Evolutionary conservation across 768 basidiomycete genomes (phyloP).

Genomic region (Exidia glandulosa): DNA sequence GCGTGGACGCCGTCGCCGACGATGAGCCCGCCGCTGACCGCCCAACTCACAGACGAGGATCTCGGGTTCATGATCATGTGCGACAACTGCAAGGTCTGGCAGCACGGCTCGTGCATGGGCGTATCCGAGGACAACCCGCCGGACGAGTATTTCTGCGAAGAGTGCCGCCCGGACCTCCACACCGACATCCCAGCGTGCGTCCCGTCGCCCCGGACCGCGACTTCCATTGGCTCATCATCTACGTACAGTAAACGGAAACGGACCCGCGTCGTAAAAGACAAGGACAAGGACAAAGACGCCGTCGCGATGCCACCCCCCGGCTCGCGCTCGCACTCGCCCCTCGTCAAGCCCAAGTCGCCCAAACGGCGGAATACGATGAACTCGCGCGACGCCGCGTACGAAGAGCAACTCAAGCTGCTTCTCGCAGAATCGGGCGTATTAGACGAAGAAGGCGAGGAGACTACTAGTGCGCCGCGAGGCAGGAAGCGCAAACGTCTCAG

Average conservation of each 20-base stretch:
- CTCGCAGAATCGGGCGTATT: slow-evolving; percentile 29
- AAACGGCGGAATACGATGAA: slow-evolving; percentile 97
- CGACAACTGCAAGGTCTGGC: slow-evolving; percentile 95
- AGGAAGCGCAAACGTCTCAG: slow-evolving; percentile 57
- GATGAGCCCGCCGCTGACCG: slow-evolving; percentile 1
- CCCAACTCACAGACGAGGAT: slow-evolving; percentile 20
- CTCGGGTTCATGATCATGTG: slow-evolving; percentile 98
- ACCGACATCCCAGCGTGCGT: slow-evolving; percentile 69
- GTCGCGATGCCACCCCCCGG: slow-evolving; percentile 45
- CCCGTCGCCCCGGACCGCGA: slow-evolving; percentile 9
- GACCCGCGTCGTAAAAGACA: too few species aligned
- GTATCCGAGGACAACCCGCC: slow-evolving; percentile 67
- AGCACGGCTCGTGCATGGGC: slow-evolving; percentile 95
- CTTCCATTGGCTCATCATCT: too few species aligned
- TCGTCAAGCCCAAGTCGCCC: slow-evolving; percentile 20
- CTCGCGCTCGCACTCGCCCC: slow-evolving; percentile 66
- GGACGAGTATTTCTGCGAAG: slow-evolving; percentile 88
- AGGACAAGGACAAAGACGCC: neutral
- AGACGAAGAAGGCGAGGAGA: slow-evolving; percentile 21
- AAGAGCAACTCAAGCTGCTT: slow-evolving; percentile 69
- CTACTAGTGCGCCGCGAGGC: slow-evolving; percentile 28
- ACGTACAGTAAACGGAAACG: too few species aligned
- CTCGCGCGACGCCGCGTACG: slow-evolving; percentile 87
- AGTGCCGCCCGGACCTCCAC: slow-evolving; percentile 82
- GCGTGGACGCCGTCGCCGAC: slow-evolving; percentile 18